Conservation (phyloP, 345 rosid genomes). For the Capsella bursapastoris region DNA sequence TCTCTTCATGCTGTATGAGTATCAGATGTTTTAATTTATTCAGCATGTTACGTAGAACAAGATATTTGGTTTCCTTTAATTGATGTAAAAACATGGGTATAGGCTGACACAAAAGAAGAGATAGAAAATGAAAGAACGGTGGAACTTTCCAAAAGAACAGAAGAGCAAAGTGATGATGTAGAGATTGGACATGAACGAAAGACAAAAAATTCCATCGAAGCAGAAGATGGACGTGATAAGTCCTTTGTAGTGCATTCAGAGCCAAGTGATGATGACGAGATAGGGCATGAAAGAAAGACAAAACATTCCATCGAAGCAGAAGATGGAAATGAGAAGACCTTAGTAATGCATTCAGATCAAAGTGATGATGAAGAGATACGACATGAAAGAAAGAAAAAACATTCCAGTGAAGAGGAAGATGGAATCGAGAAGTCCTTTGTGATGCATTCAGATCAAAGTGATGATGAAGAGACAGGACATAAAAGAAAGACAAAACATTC, state of each 20-base stretch:
- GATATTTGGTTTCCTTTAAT: constrained; percentile 1
- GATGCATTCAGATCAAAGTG: constrained; percentile 23
- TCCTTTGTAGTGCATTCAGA: constrained; percentile 23
- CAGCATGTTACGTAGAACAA: constrained; percentile 21
- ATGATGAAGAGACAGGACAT: constrained; percentile 14
- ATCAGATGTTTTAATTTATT: not conserved
- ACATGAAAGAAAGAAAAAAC: not conserved
- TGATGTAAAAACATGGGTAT: constrained; percentile 23
- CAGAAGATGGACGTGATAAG: not conserved
- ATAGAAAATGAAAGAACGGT: constrained; percentile 19
- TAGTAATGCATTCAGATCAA: constrained; percentile 3
- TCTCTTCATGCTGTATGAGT: constrained; percentile 19
- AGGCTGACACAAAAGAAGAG: constrained; percentile 41
- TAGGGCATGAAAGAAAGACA: not conserved
- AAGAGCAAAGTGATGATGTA: not conserved
- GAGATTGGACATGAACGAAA: too few species aligned
- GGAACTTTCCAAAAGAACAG: constrained; percentile 31
- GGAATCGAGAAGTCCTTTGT: constrained; percentile 22
- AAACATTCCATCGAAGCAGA: not conserved
- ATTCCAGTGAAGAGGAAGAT: not conserved
- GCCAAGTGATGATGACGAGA: constrained; percentile 35
- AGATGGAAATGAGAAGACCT: not conserved
- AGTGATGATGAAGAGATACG: constrained; percentile 20
- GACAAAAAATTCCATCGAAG: too few species aligned
- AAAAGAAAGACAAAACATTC: constrained; percentile 3